Conservation (phyloP, 129 eudicot species). For the Pulicaria dysenterica region DNA sequence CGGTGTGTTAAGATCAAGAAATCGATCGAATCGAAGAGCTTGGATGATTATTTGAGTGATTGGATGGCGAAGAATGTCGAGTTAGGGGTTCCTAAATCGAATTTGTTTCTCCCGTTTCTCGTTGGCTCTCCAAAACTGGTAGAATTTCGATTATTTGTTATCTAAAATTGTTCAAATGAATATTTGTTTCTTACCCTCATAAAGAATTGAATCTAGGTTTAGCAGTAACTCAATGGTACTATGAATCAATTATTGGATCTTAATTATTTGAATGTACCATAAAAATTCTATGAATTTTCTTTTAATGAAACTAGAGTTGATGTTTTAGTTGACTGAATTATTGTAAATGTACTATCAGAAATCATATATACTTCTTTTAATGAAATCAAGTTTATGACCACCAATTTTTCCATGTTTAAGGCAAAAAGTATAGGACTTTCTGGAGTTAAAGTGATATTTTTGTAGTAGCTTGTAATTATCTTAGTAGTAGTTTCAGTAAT, state of each 20-base stretch:
- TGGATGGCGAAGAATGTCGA: constrained; percentile 48
- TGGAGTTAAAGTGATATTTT: neutral
- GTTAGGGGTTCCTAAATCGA: constrained; percentile 36
- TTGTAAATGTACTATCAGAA: neutral
- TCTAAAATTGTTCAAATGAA: neutral
- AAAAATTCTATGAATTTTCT: neutral
- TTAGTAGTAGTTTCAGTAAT: neutral
- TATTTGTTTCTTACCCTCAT: too few species aligned
- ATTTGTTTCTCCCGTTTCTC: constrained; percentile 52
- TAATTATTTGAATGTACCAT: neutral
- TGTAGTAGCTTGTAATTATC: constrained; percentile 4
- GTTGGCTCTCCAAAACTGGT: constrained; percentile 55
- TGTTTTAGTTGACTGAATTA: neutral
- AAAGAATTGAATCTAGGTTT: too few species aligned
- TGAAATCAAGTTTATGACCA: neutral
- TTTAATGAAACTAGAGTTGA: neutral
- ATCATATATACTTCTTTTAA: neutral
- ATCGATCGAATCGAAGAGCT: constrained; percentile 32
- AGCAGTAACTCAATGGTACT: neutral
- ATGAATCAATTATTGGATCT: neutral
- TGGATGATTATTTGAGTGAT: constrained; percentile 42
- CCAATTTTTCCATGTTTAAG: neutral
- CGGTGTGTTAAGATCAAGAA: constrained; percentile 25
- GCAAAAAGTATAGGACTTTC: neutral
- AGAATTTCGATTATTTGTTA: neutral